Evolutionary conservation across 805 yeast genomes (phyloP), one percentile per base, ranked within the genome.

Genomic region (Yamadazyma olivae): DNA sequence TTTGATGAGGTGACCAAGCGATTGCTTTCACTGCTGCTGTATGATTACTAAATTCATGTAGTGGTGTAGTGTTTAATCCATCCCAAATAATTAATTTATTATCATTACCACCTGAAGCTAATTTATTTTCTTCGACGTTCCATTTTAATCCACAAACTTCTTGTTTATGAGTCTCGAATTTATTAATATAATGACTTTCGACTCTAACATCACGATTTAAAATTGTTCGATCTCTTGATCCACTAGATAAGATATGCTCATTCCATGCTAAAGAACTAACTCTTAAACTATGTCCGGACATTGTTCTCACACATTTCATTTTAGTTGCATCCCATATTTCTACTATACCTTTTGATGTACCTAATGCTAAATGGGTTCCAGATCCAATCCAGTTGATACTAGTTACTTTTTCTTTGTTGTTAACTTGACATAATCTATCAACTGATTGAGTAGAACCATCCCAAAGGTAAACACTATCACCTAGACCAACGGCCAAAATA

Each of bases 1-100:
- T 69, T 55, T 88, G 96, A 55, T 93, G 98, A 2, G 99, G 98
- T 1, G 95, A 85, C 99, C 99, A 93, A 2, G 95, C 86, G 35
- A 93, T 74, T 0, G 98, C 99, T 61, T 93, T 93, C 3, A 93
- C 95, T 0, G 99, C 99, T 1, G 98, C 97, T 13, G 76, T 78
- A 57, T 93, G 98, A 44, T 88, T 96, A 2, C 72, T 68, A 49
- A 89, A 83, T 40, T 71, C 81, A 53, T 81, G 75, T 19, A 87
- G 57, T 2, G 99, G 97, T 36, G 70, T 70, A 3, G 73, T 56
- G 35, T 74, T 74, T 30, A 79, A 57, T 1, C 93, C 95, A 54
- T 88, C 95, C 93, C 97, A 93, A 8, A 93, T 83, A 46, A 76
- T 73, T 17, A 93, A 70, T 50, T 77, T 77, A 56, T 93, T 93